Conservation (phyloP, 31 red algal species). For the Endocladia muricata region DNA sequence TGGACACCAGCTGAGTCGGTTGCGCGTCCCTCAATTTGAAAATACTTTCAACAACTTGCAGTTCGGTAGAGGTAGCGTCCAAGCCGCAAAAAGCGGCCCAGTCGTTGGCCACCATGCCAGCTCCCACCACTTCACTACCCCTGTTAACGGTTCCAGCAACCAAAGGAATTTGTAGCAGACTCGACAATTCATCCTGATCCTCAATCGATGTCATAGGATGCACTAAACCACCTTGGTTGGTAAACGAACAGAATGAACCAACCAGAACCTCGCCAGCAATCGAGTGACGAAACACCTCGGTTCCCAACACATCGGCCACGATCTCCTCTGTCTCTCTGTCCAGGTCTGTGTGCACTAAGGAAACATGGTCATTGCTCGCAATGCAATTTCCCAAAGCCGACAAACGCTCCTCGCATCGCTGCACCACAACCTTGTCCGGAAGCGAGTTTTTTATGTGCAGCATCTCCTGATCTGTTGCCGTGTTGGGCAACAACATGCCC, state of each 20-base stretch:
- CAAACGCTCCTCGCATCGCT: conserved; percentile 81
- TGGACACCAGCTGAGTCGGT: conserved; percentile 44
- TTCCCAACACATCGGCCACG: conserved; percentile 84
- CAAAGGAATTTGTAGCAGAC: conserved; percentile 84
- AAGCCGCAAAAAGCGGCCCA: conserved; percentile 94
- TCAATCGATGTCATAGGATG: conserved; percentile 90
- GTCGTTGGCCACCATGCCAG: conserved; percentile 94
- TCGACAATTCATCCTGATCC: conserved; percentile 93
- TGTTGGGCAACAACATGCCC: conserved; percentile 88
- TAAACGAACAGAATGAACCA: conserved; percentile 89
- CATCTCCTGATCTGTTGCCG: conserved; percentile 92
- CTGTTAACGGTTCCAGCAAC: conserved; percentile 93
- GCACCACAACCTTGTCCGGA: conserved; percentile 81
- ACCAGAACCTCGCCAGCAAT: conserved; percentile 89
- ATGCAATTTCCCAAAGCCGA: conserved; percentile 94
- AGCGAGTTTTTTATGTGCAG: conserved; percentile 90
- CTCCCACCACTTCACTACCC: conserved; percentile 89
- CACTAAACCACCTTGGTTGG: conserved; percentile 94
- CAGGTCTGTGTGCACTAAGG: conserved; percentile 85
- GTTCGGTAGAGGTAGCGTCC: conserved; percentile 84
- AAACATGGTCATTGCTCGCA: conserved; percentile 93
- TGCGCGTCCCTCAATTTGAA: conserved; percentile 79
- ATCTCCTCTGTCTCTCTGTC: conserved; percentile 89
- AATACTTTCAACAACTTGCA: conserved; percentile 89
- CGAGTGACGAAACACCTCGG: conserved; percentile 81